A percentile compares a stretch with the other conserved stretches of the same genome.
Conservation (phyloP, 768 basidiomycete genomes). For the Cystobasidium tubakii region DNA sequence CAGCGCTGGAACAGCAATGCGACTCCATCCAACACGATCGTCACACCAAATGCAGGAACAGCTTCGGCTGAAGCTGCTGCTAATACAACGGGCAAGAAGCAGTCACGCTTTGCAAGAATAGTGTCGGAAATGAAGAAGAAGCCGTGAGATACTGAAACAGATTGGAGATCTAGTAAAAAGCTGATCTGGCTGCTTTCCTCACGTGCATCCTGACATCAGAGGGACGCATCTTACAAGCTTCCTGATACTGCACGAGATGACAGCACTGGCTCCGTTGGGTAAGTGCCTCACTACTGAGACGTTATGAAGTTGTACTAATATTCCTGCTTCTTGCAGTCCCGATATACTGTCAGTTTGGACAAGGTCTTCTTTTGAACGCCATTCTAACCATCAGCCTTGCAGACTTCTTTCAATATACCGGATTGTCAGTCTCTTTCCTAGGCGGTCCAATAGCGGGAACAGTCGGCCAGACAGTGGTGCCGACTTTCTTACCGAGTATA, state of each 20-base stretch:
- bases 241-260: conserved; percentile 18
- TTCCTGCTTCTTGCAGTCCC: conserved; percentile 10
- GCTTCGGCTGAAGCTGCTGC: neutral
- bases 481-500: conserved; percentile 17
- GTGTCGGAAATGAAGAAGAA: conserved; percentile 32
- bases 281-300: neutral
- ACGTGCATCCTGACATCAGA: conserved; percentile 9
- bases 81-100: neutral
- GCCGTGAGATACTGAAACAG: neutral
- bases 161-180: neutral
- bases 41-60: neutral
- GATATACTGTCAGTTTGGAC: conserved; percentile 20
- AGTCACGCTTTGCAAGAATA: conserved; percentile 15
- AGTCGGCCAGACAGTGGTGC: conserved; percentile 14
- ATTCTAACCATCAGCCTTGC: neutral
- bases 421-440: conserved; percentile 22
- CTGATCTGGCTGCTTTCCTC: neutral
- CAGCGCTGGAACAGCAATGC: conserved; percentile 29
- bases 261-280: conserved; percentile 22
- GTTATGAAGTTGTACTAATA: neutral
- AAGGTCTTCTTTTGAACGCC: neutral
- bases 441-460: conserved; percentile 32
- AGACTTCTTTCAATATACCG: conserved; percentile 36
- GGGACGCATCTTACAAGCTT: conserved; percentile 29
- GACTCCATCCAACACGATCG: neutral